A percentile compares a stretch with the other conserved stretches of the same genome.
These are phyloP conservation scores for Hypoxylon perforatum DNA, from an alignment of 495 filamentous ascomycete species.

Conservation along the genomic window DNA sequence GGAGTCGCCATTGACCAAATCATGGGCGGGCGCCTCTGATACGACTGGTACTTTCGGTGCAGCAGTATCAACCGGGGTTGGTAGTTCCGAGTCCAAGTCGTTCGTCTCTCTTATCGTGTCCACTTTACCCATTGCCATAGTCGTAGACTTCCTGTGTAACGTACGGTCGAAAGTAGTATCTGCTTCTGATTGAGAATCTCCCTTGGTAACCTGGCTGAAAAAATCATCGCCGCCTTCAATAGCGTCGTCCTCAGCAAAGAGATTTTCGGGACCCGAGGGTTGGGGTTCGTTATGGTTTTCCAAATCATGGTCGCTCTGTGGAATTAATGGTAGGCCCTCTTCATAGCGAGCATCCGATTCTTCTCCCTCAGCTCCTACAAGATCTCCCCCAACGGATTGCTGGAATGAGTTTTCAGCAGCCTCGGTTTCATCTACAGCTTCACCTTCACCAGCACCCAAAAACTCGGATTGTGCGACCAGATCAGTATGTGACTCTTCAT, in stretches of 20 bases:
- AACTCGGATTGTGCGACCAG: conserved; percentile 23
- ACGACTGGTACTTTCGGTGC: conserved; percentile 30
- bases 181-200: conserved; percentile 22
- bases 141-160: conserved; percentile 69
- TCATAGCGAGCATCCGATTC: conserved; percentile 64
- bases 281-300: conserved; percentile 15
- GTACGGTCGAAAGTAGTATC: conserved; percentile 36
- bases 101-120: conserved; percentile 31
- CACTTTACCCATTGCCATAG: conserved; percentile 63
- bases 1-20: conserved; percentile 41
- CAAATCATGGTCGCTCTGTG: conserved; percentile 39
- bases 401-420: conserved; percentile 23
- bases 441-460: conserved; percentile 2
- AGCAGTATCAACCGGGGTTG: conserved; percentile 41
- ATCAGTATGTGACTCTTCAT: conserved; percentile 43
- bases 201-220: conserved; percentile 55
- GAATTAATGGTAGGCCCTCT: conserved; percentile 69
- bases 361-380: conserved; percentile 50
- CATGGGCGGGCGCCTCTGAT: conserved; percentile 31
- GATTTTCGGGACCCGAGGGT: conserved; percentile 29
- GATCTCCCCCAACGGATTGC: conserved; percentile 51
- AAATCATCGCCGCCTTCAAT: conserved; percentile 62
- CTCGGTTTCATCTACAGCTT: not conserved
- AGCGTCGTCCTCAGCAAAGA: conserved; percentile 54
- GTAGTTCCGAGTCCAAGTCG: conserved; percentile 43